phyloP scores from a whole-genome alignment of 2,329 filamentous ascomycete species.

The Pseudocercospora eumusae region DNA sequence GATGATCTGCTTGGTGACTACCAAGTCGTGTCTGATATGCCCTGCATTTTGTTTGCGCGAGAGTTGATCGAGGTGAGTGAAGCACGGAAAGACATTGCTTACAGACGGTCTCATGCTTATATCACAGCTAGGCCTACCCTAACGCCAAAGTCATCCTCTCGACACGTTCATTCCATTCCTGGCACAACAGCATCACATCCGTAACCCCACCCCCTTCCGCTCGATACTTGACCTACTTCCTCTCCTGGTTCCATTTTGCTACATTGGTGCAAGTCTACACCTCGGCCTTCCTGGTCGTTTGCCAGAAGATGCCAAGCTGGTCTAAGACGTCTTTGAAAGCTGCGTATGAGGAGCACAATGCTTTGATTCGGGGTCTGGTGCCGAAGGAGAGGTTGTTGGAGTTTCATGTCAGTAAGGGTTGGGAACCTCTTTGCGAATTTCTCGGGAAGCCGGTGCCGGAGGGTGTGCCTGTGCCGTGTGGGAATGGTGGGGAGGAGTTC shows the following conservation, averaged over 20 bases:
- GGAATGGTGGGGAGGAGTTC: slow-evolving; percentile 1
- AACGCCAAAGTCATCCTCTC: slow-evolving; percentile 8
- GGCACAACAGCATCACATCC: slow-evolving; percentile 5
- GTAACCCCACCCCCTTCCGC: neutral
- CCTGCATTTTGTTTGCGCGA: slow-evolving; percentile 3
- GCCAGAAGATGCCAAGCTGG: slow-evolving; percentile 5
- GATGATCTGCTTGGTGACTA: slow-evolving; percentile 8
- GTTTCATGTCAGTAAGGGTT: slow-evolving; percentile 12
- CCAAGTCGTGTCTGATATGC: slow-evolving; percentile 8
- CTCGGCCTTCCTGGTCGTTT: neutral
- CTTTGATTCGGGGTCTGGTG: slow-evolving; percentile 3
- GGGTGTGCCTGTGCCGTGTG: neutral
- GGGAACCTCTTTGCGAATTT: slow-evolving; percentile 13
- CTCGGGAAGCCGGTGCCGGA: neutral
- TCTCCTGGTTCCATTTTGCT: neutral
- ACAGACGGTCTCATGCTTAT: neutral
- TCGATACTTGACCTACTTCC: slow-evolving; percentile 1
- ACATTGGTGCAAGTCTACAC: slow-evolving; percentile 3
- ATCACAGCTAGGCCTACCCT: slow-evolving; percentile 4
- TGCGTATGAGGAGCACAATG: slow-evolving; percentile 12
- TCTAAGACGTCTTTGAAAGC: neutral
- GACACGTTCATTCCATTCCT: neutral
- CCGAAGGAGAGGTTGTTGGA: slow-evolving; percentile 10
- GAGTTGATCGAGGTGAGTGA: slow-evolving; percentile 2
- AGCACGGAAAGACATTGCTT: too few species aligned